A percentile compares a stretch with the other conserved stretches of the same genome.
These are phyloP conservation scores for Sclerotinia sclerotiorum DNA, from an alignment of 2,329 filamentous ascomycete species.

Conservation along the genomic window DNA sequence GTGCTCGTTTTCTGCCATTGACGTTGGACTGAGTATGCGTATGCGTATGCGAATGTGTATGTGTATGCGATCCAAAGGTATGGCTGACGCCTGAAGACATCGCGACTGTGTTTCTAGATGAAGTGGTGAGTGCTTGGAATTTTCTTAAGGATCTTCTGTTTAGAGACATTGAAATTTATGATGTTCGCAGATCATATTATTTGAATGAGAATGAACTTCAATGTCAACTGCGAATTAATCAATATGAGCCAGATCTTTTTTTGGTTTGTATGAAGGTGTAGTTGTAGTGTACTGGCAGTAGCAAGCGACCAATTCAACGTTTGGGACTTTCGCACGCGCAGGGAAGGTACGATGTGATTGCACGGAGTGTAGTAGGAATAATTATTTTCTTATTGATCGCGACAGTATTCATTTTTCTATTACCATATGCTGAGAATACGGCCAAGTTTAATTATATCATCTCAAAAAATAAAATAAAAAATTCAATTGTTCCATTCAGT, in stretches of 20 bases:
- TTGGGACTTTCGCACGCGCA: constrained; percentile 16
- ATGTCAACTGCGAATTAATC: neutral
- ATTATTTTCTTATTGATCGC: constrained; percentile 5
- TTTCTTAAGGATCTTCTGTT: constrained; percentile 20
- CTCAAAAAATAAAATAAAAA: neutral
- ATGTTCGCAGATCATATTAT: constrained; percentile 12
- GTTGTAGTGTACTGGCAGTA: constrained; percentile 8
- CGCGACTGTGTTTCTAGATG: constrained; percentile 18
- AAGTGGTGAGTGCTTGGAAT: constrained; percentile 19
- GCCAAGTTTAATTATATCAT: neutral
- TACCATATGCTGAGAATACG: neutral
- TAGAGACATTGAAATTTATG: constrained; percentile 20
- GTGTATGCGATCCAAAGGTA: constrained; percentile 9
- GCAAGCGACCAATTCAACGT: constrained; percentile 22
- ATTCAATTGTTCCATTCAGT: constrained; percentile 1
- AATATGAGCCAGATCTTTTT: constrained; percentile 16
- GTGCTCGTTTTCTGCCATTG: constrained; percentile 51
- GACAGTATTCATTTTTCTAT: neutral
- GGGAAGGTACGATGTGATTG: constrained; percentile 15
- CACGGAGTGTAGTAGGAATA: neutral
- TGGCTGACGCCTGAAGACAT: constrained; percentile 27
- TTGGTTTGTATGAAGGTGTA: neutral
- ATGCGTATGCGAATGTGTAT: neutral
- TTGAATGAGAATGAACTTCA: neutral
- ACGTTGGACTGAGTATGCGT: constrained; percentile 33